Evolutionary conservation across 208 protist genomes (phyloP), one percentile per base, ranked within the genome.

Genomic region (Leishmania braziliensis): DNA sequence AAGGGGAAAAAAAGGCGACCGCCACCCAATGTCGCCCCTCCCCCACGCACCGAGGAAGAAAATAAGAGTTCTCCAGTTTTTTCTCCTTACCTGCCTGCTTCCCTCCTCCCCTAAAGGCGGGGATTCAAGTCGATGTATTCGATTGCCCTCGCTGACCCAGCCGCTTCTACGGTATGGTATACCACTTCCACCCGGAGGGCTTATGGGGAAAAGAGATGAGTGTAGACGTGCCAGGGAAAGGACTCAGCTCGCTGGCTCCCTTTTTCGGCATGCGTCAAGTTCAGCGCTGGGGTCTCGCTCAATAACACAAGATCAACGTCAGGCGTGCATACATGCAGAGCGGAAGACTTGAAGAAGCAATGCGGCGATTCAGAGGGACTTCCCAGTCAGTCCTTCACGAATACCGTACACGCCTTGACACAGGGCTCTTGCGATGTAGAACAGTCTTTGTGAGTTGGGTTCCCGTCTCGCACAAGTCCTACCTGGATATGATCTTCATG

Each of bases 401-500:
- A 33, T 14, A 29, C 12, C 26, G 26, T 14, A 63, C 58, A 29
- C 29, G 14, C 0, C 29, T 18, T 16, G 29, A 68, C 29, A 56
- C 29, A 56, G 29, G 14, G 5, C 4, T 56, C 53, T 10, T 39
- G 14, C 3, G 23, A 68, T 39, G 62, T 33, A 29, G 29, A 20
- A 29, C 29, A 9, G 14, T 20, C 29, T 3, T 33, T 39, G 26
- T 20, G 62, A 68, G 5, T 39, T 39, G 26, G 4, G 3, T 33
- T 68, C 29, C 12, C 12, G 58, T 20, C 62, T 68, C 29, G 12
- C 62, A 39, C 12, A 10, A 14, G 29, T 18, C 65, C 29, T 66
- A 95, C 51, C 89, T 29, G 0, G 81, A 68, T 66, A 95, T 94
- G 14, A 90, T 82, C 65, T 90, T 90, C 74, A 95, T 90, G 8